Conservation (phyloP, 495 filamentous ascomycete genomes). For the Talaromyces adpressus region DNA sequence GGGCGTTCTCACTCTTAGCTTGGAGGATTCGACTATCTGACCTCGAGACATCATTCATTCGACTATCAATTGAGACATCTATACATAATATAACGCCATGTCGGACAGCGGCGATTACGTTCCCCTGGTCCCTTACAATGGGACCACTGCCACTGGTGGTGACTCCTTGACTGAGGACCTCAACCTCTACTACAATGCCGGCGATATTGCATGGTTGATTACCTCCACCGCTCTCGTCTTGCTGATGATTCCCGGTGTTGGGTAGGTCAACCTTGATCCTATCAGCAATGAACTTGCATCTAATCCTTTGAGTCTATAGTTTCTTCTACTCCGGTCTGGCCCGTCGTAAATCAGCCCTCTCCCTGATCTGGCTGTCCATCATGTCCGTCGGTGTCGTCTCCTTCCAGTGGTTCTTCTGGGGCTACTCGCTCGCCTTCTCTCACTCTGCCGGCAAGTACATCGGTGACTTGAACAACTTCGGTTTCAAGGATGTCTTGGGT, state of each 20-base stretch:
- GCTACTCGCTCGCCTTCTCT: slow-evolving; percentile 89
- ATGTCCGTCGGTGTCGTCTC: slow-evolving; percentile 87
- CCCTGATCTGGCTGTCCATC: slow-evolving; percentile 92
- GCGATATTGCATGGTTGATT: slow-evolving; percentile 91
- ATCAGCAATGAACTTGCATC: neutral
- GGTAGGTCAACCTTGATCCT: slow-evolving; percentile 28
- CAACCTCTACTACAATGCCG: slow-evolving; percentile 78
- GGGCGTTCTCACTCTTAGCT: neutral
- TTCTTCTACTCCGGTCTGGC: slow-evolving; percentile 99
- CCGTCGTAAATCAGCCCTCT: slow-evolving; percentile 91
- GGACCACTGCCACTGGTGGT: slow-evolving; percentile 58
- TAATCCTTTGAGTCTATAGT: slow-evolving; percentile 22
- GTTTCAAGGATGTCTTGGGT: slow-evolving; percentile 72
- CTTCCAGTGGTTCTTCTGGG: slow-evolving; percentile 99
- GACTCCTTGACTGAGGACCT: slow-evolving; percentile 67
- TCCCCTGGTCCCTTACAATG: slow-evolving; percentile 53
- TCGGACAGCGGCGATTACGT: slow-evolving; percentile 9
- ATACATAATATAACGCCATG: slow-evolving; percentile 1
- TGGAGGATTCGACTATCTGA: neutral
- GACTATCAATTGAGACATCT: neutral
- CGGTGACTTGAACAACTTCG: slow-evolving; percentile 80
- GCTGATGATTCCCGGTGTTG: slow-evolving; percentile 97
- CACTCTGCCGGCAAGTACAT: slow-evolving; percentile 77
- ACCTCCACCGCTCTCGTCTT: slow-evolving; percentile 82
- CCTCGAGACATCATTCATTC: neutral